Evolutionary conservation across 1,284 basidiomycete species (phyloP).

Genomic region (Ceratobasidium papillatum): DNA sequence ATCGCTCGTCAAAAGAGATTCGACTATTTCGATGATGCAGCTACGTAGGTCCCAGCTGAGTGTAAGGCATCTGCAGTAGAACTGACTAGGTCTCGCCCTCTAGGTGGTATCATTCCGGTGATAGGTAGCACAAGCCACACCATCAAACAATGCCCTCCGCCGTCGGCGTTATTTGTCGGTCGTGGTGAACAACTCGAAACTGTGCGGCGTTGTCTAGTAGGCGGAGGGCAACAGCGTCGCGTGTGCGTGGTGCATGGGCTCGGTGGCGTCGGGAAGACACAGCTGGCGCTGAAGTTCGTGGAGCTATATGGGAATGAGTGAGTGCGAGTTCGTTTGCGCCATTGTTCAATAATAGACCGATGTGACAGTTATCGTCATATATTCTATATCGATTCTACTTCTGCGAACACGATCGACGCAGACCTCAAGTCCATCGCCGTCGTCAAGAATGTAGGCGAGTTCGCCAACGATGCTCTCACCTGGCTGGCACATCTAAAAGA

Average conservation of each 20-base stretch:
- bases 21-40: too few relatives aligned
- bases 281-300: constrained; percentile 4
- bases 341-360: too few relatives aligned
- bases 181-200: background rate
- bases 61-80: too few relatives aligned
- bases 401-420: background rate
- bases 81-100: too few relatives aligned
- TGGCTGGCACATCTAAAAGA: constrained; percentile 20
- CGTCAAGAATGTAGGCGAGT: background rate
- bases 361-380: background rate
- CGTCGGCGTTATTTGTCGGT: background rate
- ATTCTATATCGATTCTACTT: constrained; percentile 16
- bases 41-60: too few relatives aligned
- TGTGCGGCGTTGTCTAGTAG: background rate
- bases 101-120: too few relatives aligned
- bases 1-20: background rate
- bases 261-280: constrained; percentile 23
- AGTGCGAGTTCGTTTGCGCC: background rate
- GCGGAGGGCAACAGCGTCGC: background rate
- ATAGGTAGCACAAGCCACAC: too few relatives aligned
- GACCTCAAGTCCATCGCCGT: constrained; percentile 4
- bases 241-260: constrained; percentile 12
- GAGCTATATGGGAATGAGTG: background rate
- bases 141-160: background rate
- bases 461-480: constrained; percentile 1